These are phyloP conservation scores for Leptographium galeiforme DNA, from an alignment of 2,329 filamentous ascomycete genomes.

Conservation along the genomic window DNA sequence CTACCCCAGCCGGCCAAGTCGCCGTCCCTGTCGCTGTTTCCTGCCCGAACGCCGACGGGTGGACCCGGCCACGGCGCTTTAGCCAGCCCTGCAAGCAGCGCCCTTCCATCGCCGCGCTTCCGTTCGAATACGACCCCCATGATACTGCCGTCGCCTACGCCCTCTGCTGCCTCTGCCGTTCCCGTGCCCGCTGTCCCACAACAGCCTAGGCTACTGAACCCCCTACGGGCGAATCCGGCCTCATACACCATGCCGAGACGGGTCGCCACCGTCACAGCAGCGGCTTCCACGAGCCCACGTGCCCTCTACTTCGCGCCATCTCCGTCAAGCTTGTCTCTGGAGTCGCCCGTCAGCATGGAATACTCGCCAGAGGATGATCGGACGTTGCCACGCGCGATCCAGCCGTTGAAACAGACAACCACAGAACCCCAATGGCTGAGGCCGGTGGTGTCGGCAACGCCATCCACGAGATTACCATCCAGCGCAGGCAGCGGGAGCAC, in stretches of 20 bases:
- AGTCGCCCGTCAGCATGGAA: slow-evolving; percentile 24
- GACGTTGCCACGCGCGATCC: slow-evolving; percentile 2
- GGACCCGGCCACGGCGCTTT: no score
- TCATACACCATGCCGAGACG: neutral
- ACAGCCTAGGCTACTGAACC: slow-evolving; percentile 15
- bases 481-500: slow-evolving; percentile 5
- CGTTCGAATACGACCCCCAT: slow-evolving; percentile 44
- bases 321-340: slow-evolving; percentile 24
- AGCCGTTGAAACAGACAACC: slow-evolving; percentile 22
- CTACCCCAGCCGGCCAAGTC: slow-evolving; percentile 34
- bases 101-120: slow-evolving; percentile 21
- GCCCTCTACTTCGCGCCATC: slow-evolving; percentile 19
- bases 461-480: slow-evolving; percentile 19
- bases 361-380: slow-evolving; percentile 2
- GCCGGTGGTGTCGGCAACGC: slow-evolving; percentile 24
- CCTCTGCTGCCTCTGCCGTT: neutral
- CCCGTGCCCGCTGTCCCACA: slow-evolving; percentile 12
- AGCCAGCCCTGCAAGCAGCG: slow-evolving; percentile 9
- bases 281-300: neutral
- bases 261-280: neutral
- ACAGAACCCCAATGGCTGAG: slow-evolving; percentile 33
- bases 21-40: slow-evolving; percentile 32
- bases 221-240: slow-evolving; percentile 11
- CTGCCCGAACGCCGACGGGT: slow-evolving; percentile 18
- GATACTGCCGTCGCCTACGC: neutral